Base-by-base conservation (phyloP, 176 grass and related monocot species). In the Panicum miliaceum region DNA sequence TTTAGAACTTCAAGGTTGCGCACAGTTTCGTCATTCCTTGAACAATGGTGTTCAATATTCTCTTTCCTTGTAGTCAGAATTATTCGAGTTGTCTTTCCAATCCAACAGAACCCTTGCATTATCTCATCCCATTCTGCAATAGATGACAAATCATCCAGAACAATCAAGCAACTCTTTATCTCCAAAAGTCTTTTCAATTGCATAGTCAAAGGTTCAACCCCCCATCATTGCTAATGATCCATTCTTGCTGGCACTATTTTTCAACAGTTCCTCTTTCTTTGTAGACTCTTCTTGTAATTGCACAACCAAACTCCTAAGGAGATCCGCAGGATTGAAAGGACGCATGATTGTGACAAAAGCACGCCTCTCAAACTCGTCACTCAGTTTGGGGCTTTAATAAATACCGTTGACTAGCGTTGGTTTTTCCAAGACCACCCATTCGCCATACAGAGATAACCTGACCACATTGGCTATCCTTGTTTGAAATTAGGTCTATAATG, bases 401-500 rank as follows among this genome's bases (percentile, higher is more conserved):
- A 90, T 66, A 38, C 68, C 3, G 18, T 13, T 51, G 5, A 56
- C 65, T 22, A 87, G 46, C 66, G 84, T 84, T 84, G 3, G 84
- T 90, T 61, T 87, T 90, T 53, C 73, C 84, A 18, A 78, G 11
- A 0, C 79, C 84, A 61, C 79, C 80, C 79, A 87, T 79, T 22
- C 84, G 84, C 2, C 81, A 73, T 2, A 90, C n/a, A 14, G 78
- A 72, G 1, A 86, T 78, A 3, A 83, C 88, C 46, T 53, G 1
- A 4, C 8, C 22, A 5, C 22, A 1, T 11, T 29, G 13, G 0
- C 14, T 32, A 2, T 36, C 0, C 4, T 29, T 0, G 0, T 8
- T 34, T 15, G 0, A 2, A 14, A 88, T 8, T 25, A 68, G 20
- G 2, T 35, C 3, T 3, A 85, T 52, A 29, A 91, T 5, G 0